Evolutionary conservation across 169 alveolate genomes (phyloP).

Genomic region (Amoebophrya sp.): DNA sequence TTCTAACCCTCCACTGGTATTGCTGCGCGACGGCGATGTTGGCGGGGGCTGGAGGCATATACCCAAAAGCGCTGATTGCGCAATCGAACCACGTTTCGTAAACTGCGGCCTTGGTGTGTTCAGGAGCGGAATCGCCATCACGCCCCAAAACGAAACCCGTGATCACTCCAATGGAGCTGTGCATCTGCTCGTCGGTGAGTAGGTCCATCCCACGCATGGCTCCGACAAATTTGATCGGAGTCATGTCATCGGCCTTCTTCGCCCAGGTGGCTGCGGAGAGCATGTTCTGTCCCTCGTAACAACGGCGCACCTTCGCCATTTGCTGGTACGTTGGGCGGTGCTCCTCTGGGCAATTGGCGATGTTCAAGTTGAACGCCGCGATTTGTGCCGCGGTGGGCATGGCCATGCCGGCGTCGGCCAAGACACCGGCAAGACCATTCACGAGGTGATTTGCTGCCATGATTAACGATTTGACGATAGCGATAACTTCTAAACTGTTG

Average conservation of each 20-base stretch:
- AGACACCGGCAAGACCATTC: background rate
- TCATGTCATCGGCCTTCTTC: background rate
- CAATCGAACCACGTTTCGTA: background rate
- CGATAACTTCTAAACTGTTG: background rate
- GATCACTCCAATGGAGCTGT: background rate
- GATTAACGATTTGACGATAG: background rate
- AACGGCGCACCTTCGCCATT: background rate
- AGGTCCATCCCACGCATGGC: background rate
- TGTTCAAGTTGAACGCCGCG: background rate
- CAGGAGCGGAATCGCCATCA: background rate
- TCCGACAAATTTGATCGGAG: background rate
- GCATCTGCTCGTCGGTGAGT: background rate
- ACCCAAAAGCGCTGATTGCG: background rate
- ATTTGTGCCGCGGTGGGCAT: background rate
- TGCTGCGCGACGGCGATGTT: background rate
- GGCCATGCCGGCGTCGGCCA: conserved; percentile 15
- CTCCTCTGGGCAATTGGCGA: background rate
- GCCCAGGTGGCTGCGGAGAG: background rate
- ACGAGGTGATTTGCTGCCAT: background rate
- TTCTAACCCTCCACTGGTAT: background rate
- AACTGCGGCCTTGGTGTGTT: background rate
- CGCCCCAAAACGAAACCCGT: no score
- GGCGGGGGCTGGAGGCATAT: background rate
- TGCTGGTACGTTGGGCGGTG: background rate
- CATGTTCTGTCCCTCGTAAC: background rate